Evolutionary conservation across 1,284 basidiomycete genomes (phyloP), one percentile per base, ranked within the genome.

Genomic region (Ustilago hordei): DNA sequence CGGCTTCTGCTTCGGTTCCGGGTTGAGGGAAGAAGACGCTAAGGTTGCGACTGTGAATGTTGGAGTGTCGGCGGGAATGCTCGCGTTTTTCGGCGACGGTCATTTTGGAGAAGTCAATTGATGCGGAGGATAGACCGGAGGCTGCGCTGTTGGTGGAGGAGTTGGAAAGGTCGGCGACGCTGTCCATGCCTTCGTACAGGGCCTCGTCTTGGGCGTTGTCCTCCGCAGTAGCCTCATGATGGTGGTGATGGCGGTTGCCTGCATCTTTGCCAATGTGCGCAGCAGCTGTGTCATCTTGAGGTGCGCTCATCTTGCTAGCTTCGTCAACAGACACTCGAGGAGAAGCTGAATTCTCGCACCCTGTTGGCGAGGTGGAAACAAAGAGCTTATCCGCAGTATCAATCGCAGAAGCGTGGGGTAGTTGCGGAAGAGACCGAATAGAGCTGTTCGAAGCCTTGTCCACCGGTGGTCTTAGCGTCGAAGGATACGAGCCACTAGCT

Each of bases 21-120:
- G 84, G 84, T 4, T 70, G 73, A 15, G 84, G 84, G 66, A 85
- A 85, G 69, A 85, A 85, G 55, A 83, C 84, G 55, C 78, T 80
- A 9, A 85, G 69, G 54, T 85, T 85, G 55, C 84, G 78, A 23
- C 71, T 60, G 64, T 85, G 84, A 2, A 84, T 70, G 11, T 65
- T 48, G n/a, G 82, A 84, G 55, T 83, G 80, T 28, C 62, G 54
- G 45, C 84, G 77, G 31, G 83, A 84, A 50, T 85, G 84, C 53
- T 84, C 84, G 9, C 84, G 75, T 35, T 78, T 66, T 53, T 84
- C 82, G 1, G 83, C 81, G 3, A 71, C 55, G 9, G 77, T 69
- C 81, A 83, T 82, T 2, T 73, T 65, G 60, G 68, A 60, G 34
- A 69, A 50, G 35, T 75, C 71, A 28, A 28, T 28, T 28, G 64